A percentile compares a stretch with the other conserved stretches of the same genome.
Conservation (phyloP, 1,284 basidiomycete species). For the Leccinum laetum region DNA sequence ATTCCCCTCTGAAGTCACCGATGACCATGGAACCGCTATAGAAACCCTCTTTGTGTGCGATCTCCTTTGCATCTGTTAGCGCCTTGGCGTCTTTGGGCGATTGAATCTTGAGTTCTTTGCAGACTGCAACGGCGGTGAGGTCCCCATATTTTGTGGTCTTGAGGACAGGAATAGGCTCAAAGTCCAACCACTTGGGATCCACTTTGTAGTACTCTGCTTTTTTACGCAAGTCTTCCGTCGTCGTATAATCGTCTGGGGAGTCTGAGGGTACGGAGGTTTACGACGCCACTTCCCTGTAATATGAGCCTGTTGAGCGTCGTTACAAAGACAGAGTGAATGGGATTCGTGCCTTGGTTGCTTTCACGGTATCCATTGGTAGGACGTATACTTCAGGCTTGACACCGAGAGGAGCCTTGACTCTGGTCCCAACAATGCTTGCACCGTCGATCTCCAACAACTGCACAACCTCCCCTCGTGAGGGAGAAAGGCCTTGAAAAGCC, state of each 20-base stretch:
- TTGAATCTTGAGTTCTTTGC: conserved; percentile 93
- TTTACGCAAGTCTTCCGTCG: conserved; percentile 91
- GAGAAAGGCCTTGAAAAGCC: conserved; percentile 90
- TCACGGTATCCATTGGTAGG: conserved; percentile 96
- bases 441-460: conserved; percentile 82
- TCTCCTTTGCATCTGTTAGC: conserved; percentile 95
- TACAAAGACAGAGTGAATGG: neutral
- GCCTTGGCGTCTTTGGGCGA: conserved; percentile 94
- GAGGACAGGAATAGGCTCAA: no score
- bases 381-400: conserved; percentile 91
- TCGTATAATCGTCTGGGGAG: conserved; percentile 97
- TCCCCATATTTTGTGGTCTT: no score
- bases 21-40: conserved; percentile 91
- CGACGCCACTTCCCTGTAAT: conserved; percentile 90
- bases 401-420: conserved; percentile 87
- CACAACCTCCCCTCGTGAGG: conserved; percentile 68
- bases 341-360: conserved; percentile 77
- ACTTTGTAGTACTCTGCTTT: conserved; percentile 67
- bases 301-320: neutral
- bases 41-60: conserved; percentile 99
- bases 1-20: conserved; percentile 86
- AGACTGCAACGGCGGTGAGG: conserved; percentile 61
- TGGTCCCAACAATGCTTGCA: conserved; percentile 83
- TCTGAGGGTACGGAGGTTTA: conserved; percentile 97
- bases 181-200: no score